These are phyloP conservation scores for Teunomyces aglyptinius DNA, from an alignment of 805 yeast genomes.

Conservation along the genomic window DNA sequence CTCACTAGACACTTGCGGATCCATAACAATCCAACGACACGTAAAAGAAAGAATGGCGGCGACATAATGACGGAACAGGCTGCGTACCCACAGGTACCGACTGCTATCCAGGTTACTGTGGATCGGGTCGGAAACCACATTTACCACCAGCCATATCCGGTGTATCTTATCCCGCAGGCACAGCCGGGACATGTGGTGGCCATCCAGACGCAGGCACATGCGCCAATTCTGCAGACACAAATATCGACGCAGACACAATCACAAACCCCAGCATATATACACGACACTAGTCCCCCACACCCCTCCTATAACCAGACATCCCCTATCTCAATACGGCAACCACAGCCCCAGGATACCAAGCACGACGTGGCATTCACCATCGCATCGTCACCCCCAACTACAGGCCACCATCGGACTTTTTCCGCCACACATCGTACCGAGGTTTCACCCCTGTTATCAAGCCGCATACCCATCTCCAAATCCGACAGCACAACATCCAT, in stretches of 20 bases:
- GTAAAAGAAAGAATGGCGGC: slow-evolving; percentile 50
- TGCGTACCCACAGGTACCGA: not conserved
- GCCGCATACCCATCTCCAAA: slow-evolving; percentile 15
- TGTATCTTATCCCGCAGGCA: slow-evolving; percentile 26
- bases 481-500: slow-evolving; percentile 29
- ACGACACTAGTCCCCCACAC: not conserved
- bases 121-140: slow-evolving; percentile 27
- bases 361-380: slow-evolving; percentile 3
- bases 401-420: slow-evolving; percentile 3
- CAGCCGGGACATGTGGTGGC: slow-evolving; percentile 3
- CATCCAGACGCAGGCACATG: slow-evolving; percentile 1
- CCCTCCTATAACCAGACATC: slow-evolving; percentile 19
- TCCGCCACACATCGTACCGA: slow-evolving; percentile 3
- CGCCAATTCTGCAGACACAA: slow-evolving; percentile 3
- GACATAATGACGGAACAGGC: slow-evolving; percentile 3
- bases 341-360: slow-evolving; percentile 4
- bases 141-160: slow-evolving; percentile 35
- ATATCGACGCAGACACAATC: not conserved
- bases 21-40: slow-evolving; percentile 67
- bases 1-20: slow-evolving; percentile 70
- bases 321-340: slow-evolving; percentile 18
- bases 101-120: slow-evolving; percentile 8
- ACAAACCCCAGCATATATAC: not conserved
- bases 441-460: not conserved
- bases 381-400: slow-evolving; percentile 6